A percentile compares a stretch with the other conserved stretches of the same genome.
Evolutionary conservation across 768 basidiomycete species (phyloP).

Genomic region (Trichaptum fuscoviolaceum): DNA sequence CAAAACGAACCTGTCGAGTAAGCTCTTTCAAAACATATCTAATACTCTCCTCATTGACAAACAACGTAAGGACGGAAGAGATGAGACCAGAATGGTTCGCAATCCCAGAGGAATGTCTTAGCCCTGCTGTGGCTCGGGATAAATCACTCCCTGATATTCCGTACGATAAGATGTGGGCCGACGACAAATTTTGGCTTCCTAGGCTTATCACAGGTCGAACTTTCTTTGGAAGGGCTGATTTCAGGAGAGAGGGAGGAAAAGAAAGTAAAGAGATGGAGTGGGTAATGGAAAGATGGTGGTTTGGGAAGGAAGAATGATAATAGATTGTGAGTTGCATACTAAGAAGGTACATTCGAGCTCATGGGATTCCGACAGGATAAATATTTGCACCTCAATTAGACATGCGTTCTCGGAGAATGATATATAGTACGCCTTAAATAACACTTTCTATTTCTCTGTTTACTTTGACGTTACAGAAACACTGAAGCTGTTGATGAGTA

Average conservation of each 20-base stretch:
- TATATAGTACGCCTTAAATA: too few relatives aligned
- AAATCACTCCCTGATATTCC: constrained; percentile 42
- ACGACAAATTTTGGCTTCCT: constrained; percentile 68
- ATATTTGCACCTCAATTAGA: too few relatives aligned
- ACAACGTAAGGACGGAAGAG: constrained; percentile 65
- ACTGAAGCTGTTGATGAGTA: constrained; percentile 37
- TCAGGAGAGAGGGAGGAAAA: constrained; percentile 16
- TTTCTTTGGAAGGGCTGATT: constrained; percentile 49
- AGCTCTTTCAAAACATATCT: constrained; percentile 17
- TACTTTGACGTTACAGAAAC: constrained; percentile 28
- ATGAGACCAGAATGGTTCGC: constrained; percentile 85
- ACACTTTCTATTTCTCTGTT: too few relatives aligned
- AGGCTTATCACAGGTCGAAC: constrained; percentile 38
- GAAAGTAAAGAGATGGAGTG: constrained; percentile 6
- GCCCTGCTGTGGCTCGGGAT: not conserved
- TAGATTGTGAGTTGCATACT: not conserved
- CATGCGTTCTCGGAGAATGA: too few relatives aligned
- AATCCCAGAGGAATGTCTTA: constrained; percentile 16
- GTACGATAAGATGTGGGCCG: constrained; percentile 56
- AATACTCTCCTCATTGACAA: constrained; percentile 4
- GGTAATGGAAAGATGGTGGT: constrained; percentile 31
- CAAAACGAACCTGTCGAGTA: constrained; percentile 63
- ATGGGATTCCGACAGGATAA: not conserved
- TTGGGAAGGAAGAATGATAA: constrained; percentile 16
- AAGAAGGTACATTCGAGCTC: not conserved